Evolutionary conservation across 179 eudicot species (phyloP), one percentile per base, ranked within the genome.

Genomic region (Spergularia azorica): DNA sequence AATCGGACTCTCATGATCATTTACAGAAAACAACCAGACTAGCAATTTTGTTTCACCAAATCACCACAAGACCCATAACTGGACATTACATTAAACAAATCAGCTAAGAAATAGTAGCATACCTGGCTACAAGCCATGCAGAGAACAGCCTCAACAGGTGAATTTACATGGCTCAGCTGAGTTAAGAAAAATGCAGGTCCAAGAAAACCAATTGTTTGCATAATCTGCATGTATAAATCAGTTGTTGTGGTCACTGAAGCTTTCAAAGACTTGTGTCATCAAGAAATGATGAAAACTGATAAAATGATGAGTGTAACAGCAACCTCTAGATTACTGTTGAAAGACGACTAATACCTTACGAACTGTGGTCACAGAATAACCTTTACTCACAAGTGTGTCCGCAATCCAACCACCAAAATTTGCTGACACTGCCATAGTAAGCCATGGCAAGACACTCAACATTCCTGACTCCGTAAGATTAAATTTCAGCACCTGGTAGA

Each of bases 351-450:
- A 57, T 91, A 91, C 99, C 98, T 95, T 95, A 18, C 99, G 92
- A 67, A 95, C 99, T 2, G 70, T 73, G 63, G 99, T 95, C 77
- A 95, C 91, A 32, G 99, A 95, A 15, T 75, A 72, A 66, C 99
- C 99, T 85, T 83, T 90, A 86, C 89, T 93, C 79, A 95, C 97
- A 55, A 95, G 90, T 26, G 97, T 87, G 78, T 95, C 99, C 9
- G 99, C 99, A 87, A 95, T 91, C 99, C 99, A 95, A 61, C 99
- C 99, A n/a, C 99, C 99, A 65, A 95, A 71, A 76, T 95, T 95
- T 55, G 99, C 99, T 78, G 89, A 93, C 70, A 95, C 71, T 54
- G 99, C 99, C 99, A 95, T 95, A 46, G 99, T 95, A 78, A 95
- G 95, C 99, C 99, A 95, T 52, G 99, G 99, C 77, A 95, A 72